Conservation (phyloP, 768 basidiomycete genomes). For the Boletus sp. region DNA sequence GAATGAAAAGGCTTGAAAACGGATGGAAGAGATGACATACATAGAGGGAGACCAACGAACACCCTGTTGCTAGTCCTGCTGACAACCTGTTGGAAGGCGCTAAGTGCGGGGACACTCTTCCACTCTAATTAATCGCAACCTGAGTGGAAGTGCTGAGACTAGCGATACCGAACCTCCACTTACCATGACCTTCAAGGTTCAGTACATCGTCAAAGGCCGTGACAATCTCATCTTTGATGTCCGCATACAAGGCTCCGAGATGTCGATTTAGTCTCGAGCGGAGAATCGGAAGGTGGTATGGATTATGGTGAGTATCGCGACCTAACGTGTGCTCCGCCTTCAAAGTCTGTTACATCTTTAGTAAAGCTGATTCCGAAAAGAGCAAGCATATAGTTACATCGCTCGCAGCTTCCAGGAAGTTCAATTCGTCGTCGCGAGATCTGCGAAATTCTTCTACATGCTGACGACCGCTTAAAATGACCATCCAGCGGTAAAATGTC, state of each 20-base stretch:
- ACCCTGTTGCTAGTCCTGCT: slow-evolving; percentile 7
- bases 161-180: background rate
- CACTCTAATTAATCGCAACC: slow-evolving; percentile 3
- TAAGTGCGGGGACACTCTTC: slow-evolving; percentile 6
- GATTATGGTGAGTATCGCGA: slow-evolving; percentile 23
- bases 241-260: slow-evolving; percentile 35
- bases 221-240: slow-evolving; percentile 43
- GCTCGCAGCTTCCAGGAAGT: slow-evolving; percentile 25
- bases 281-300: slow-evolving; percentile 32
- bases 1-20: background rate
- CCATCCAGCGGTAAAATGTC: slow-evolving; percentile 34
- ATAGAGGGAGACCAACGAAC: slow-evolving; percentile 16
- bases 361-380: background rate
- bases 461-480: slow-evolving; percentile 33
- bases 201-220: slow-evolving; percentile 40
- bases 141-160: background rate
- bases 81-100: background rate
- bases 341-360: slow-evolving; percentile 26
- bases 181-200: slow-evolving; percentile 16
- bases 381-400: background rate
- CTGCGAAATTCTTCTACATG: slow-evolving; percentile 40
- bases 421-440: slow-evolving; percentile 39
- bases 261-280: slow-evolving; percentile 36
- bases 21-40: background rate
- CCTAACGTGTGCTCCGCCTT: slow-evolving; percentile 39